These are phyloP conservation scores for Eucalyptus polyanthemos DNA, from an alignment of 345 rosid species.

Conservation along the genomic window DNA sequence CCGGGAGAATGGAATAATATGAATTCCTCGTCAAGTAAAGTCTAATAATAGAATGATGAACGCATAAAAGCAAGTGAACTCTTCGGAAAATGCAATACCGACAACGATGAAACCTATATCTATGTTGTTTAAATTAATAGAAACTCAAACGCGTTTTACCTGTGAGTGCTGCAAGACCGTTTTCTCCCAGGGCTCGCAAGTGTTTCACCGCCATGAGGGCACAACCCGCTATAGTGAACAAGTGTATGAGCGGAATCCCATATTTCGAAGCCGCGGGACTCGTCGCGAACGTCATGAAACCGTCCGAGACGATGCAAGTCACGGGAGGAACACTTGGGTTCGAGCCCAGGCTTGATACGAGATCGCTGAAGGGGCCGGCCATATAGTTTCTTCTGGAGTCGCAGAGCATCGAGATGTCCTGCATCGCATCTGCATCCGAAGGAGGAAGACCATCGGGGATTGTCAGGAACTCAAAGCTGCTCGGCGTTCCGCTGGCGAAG, in stretches of 20 bases:
- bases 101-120: background rate
- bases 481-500: background rate
- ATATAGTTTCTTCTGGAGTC: background rate
- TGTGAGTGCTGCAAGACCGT: background rate
- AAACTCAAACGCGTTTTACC: background rate
- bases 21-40: background rate
- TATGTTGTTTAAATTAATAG: background rate
- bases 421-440: background rate
- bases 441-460: background rate
- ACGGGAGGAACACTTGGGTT: background rate
- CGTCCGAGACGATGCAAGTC: background rate
- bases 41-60: background rate
- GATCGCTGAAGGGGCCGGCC: background rate
- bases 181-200: background rate
- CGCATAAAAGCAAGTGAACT: too few relatives aligned
- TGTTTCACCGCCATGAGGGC: background rate
- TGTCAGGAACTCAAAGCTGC: background rate
- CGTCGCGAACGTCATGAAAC: background rate
- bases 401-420: background rate
- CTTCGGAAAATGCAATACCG: background rate
- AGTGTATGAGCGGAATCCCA: background rate
- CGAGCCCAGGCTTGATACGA: background rate
- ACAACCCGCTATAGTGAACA: background rate
- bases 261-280: background rate
- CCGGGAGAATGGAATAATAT: background rate